Percentiles rank a stretch among this genome's conserved stretches.
phyloP scores from a whole-genome alignment of 495 filamentous ascomycete genomes.

The Penicillium riverlandense region DNA sequence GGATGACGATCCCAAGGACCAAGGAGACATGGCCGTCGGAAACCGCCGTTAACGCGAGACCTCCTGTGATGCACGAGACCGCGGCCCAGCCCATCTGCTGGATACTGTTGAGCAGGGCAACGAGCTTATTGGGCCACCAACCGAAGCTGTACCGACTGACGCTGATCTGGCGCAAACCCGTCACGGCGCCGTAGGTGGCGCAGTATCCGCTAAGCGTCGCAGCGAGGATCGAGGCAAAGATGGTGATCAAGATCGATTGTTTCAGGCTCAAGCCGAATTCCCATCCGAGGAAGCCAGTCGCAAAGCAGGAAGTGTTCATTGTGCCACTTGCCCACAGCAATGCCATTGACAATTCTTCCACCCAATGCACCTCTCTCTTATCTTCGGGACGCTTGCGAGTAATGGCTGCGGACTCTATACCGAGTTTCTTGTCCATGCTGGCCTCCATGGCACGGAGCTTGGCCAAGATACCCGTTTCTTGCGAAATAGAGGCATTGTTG shows the following conservation, averaged over 20 bases:
- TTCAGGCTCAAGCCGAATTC: too few relatives aligned
- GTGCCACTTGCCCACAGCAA: too few relatives aligned
- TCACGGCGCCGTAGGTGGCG: constrained; percentile 38
- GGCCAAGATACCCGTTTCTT: constrained; percentile 15
- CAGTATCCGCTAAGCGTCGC: too few relatives aligned
- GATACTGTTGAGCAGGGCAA: constrained; percentile 44
- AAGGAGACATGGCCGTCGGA: too few relatives aligned
- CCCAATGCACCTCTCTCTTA: constrained; percentile 17
- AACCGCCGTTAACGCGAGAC: too few relatives aligned
- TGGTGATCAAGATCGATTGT: too few relatives aligned
- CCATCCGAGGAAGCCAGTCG: too few relatives aligned
- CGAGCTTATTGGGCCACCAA: constrained; percentile 44
- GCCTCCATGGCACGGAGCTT: constrained; percentile 33
- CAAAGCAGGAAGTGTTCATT: too few relatives aligned
- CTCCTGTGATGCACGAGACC: too few relatives aligned
- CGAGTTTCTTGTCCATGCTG: constrained; percentile 41
- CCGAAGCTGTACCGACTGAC: constrained; percentile 50
- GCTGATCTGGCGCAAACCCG: constrained; percentile 47
- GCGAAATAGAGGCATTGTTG: neutral
- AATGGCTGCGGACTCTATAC: constrained; percentile 43
- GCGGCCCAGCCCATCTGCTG: constrained; percentile 40
- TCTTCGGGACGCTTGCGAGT: constrained; percentile 41
- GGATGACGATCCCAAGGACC: too few relatives aligned
- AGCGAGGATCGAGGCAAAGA: too few relatives aligned
- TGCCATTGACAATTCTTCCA: constrained; percentile 34